Evolutionary conservation across 495 filamentous ascomycete species (phyloP), one percentile per base, ranked within the genome.

Genomic region (Durotheca rogersii): DNA sequence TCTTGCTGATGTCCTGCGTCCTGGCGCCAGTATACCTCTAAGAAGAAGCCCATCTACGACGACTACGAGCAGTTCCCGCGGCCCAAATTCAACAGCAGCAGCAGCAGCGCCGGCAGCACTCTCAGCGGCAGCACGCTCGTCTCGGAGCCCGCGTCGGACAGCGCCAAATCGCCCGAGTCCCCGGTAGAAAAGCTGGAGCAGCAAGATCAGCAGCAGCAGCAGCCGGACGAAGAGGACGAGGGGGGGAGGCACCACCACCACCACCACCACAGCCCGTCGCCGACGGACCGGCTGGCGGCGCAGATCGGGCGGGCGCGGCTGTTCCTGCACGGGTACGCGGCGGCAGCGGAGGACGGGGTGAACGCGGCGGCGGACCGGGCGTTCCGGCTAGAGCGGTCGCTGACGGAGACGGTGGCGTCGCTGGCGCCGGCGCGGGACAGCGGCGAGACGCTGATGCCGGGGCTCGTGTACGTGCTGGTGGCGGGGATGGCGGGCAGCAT

Each of bases 401-500:
- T 92, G 72, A 95, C 93, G 48, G 78, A 78, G 61, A 96, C 93
- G 36, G 70, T 98, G 56, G 87, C 90, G 20, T 86, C 84, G 0
- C 82, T 98, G 7, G 90, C 90, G 27, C 93, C 93, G 16, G 75
- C 89, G 7, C 82, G 83, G 47, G 85, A 90, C 64, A 84, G 81
- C 39, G 83, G 85, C 53, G 93, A 98, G 72, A 81, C 81, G 57
- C 76, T 97, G 11, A 80, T 95, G 64, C 93, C 93, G 18, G 89
- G 90, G 4, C 68, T 81, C 29, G 77, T 96, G 51, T 96, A 96
- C 72, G 89, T 95, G 27, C 81, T 95, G 10, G 89, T 98, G 2
- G 81, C 89, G 7, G 82, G 87, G 50, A 95, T 98, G 90, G 86
- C 91, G 21, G 91, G 91, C 54, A 87, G 81, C 56, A 96, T 98